Evolutionary conservation across 192 early-diverging fungal species (phyloP).

Genomic region (Coemansia sp.): DNA sequence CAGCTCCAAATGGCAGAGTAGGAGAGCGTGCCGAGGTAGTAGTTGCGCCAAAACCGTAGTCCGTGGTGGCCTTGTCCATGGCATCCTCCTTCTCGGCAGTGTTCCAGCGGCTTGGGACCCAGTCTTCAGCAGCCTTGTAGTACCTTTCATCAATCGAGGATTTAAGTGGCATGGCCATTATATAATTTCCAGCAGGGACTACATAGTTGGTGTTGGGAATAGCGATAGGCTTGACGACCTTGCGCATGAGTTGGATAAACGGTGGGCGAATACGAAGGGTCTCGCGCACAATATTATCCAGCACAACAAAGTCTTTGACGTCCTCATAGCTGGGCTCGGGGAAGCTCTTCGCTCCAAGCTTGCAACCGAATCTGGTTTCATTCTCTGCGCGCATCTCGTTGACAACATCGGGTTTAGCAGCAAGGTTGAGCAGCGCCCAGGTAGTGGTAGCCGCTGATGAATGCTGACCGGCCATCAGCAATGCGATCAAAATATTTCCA

Average conservation of each 20-base stretch:
- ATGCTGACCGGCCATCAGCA: constrained; percentile 96
- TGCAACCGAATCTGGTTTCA: constrained; percentile 55
- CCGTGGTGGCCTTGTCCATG: constrained; percentile 57
- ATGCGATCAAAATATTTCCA: constrained; percentile 95
- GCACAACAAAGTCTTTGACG: constrained; percentile 68
- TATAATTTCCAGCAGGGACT: constrained; percentile 86
- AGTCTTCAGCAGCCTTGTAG: constrained; percentile 79
- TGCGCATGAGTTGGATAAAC: constrained; percentile 91
- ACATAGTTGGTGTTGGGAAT: constrained; percentile 74
- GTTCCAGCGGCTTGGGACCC: constrained; percentile 80
- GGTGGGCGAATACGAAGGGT: constrained; percentile 91
- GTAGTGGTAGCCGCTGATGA: constrained; percentile 90
- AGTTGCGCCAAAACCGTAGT: constrained; percentile 77
- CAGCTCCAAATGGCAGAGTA: constrained; percentile 96
- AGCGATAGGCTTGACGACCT: constrained; percentile 71
- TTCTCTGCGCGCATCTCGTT: constrained; percentile 74
- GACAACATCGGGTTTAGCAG: constrained; percentile 69
- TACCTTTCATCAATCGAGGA: constrained; percentile 73
- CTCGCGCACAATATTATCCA: constrained; percentile 87
- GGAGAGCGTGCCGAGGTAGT: constrained; percentile 68
- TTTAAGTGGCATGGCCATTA: constrained; percentile 79
- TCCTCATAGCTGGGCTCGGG: constrained; percentile 61
- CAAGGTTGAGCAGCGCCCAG: constrained; percentile 89
- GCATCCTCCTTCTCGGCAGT: constrained; percentile 57
- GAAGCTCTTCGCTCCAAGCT: constrained; percentile 51